Percentiles rank a stretch among this genome's conserved stretches.
Conservation (phyloP, 495 filamentous ascomycete species). For the Aspergillus steynii region DNA sequence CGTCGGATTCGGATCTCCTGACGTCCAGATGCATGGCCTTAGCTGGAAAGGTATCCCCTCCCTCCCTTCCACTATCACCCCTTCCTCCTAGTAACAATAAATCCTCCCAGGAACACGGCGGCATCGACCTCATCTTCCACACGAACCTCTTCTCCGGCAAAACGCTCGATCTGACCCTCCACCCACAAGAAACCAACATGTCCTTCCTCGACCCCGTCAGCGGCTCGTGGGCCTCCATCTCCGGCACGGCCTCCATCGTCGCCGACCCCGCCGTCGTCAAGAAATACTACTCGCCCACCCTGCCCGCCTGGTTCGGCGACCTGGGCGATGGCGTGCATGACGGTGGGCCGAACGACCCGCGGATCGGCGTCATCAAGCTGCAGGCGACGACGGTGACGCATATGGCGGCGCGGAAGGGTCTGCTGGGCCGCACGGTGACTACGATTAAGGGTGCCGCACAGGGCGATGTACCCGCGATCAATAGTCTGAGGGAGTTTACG, state of each 20-base stretch:
- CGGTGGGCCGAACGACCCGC: constrained; percentile 76
- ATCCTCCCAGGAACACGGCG: constrained; percentile 62
- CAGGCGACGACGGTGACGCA: constrained; percentile 48
- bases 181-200: constrained; percentile 76
- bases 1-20: constrained; percentile 69
- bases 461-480: constrained; percentile 71
- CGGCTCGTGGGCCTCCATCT: constrained; percentile 80
- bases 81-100: background rate
- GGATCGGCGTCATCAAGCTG: constrained; percentile 61
- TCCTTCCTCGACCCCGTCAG: constrained; percentile 71
- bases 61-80: background rate
- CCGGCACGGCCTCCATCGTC: constrained; percentile 66
- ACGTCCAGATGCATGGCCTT: constrained; percentile 88
- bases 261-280: constrained; percentile 66
- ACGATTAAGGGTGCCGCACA: constrained; percentile 73
- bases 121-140: constrained; percentile 88
- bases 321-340: constrained; percentile 87
- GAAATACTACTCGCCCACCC: constrained; percentile 72
- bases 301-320: constrained; percentile 91
- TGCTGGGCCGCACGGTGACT: constrained; percentile 63
- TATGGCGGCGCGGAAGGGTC: constrained; percentile 39
- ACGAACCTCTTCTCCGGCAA: constrained; percentile 93
- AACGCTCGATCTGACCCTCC: constrained; percentile 74
- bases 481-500: constrained; percentile 75
- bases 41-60: constrained; percentile 66